A percentile compares a stretch with the other conserved stretches of the same genome.
Conservation (phyloP, 164 flowering plant species). For the Aristolochia californica region DNA sequence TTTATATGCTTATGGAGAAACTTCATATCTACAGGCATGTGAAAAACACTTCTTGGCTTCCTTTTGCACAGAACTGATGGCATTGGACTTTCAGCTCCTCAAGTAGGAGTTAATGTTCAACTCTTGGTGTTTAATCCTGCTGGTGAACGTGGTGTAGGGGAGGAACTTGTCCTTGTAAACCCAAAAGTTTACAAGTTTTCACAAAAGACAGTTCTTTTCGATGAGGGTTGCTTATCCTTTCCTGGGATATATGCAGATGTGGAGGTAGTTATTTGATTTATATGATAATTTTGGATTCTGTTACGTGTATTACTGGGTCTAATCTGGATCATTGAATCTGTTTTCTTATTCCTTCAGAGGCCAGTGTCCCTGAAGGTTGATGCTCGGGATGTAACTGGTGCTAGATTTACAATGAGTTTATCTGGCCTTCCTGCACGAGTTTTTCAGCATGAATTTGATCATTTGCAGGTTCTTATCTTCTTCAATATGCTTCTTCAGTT, state of each 20-base stretch:
- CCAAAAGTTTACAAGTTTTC: conserved; percentile 65
- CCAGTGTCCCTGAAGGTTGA: conserved; percentile 83
- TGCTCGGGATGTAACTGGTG: conserved; percentile 73
- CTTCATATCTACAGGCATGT: conserved; percentile 26
- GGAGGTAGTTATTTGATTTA: conserved; percentile 32
- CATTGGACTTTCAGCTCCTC: conserved; percentile 97
- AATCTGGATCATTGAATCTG: too few species aligned
- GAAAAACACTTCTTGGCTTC: conserved; percentile 31
- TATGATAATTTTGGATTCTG: neutral
- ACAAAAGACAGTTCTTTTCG: conserved; percentile 40
- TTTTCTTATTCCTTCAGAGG: conserved; percentile 41
- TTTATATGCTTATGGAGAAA: conserved; percentile 8
- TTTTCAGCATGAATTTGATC: conserved; percentile 97
- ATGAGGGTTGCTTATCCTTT: conserved; percentile 96
- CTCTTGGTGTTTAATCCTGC: conserved; percentile 91
- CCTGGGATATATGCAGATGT: conserved; percentile 90
- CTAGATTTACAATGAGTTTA: conserved; percentile 54
- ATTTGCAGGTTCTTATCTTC: conserved; percentile 51
- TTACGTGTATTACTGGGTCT: too few species aligned
- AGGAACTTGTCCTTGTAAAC: conserved; percentile 88
- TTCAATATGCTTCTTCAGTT: neutral
- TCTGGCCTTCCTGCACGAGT: conserved; percentile 80
- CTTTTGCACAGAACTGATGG: conserved; percentile 89
- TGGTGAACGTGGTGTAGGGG: conserved; percentile 87
- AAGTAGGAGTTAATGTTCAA: conserved; percentile 88